phyloP scores from a whole-genome alignment of 2,329 filamentous ascomycete species.

The Pseudogymnoascus sp. region DNA sequence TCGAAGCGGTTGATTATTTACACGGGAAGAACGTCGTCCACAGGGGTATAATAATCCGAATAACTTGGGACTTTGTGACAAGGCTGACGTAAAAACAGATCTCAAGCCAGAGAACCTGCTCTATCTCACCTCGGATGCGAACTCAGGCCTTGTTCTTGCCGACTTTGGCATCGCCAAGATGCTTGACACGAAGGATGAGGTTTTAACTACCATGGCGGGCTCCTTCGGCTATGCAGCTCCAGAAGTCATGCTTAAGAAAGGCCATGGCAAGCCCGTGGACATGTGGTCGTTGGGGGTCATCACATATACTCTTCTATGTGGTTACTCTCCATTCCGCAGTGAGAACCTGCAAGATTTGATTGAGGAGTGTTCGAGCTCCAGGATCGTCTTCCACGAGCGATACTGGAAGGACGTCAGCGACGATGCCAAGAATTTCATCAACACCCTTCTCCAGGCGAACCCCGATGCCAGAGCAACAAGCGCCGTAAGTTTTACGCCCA shows the following conservation, averaged over 20 bases:
- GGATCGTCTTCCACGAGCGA: constrained; percentile 90
- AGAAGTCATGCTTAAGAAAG: constrained; percentile 96
- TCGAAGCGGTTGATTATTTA: constrained; percentile 89
- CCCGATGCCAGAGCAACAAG: constrained; percentile 72
- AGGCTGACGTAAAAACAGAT: constrained; percentile 47
- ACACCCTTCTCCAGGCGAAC: constrained; percentile 69
- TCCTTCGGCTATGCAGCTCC: constrained; percentile 97
- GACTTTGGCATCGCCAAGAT: constrained; percentile 99
- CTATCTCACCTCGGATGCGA: constrained; percentile 70
- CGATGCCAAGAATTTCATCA: constrained; percentile 93
- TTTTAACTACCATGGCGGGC: constrained; percentile 95
- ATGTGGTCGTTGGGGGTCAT: constrained; percentile 99
- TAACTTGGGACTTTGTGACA: not conserved
- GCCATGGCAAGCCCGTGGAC: constrained; percentile 95
- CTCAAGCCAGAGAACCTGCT: constrained; percentile 97
- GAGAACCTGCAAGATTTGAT: constrained; percentile 91
- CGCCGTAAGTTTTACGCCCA: constrained; percentile 46
- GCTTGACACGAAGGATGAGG: constrained; percentile 82
- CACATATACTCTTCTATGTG: constrained; percentile 94
- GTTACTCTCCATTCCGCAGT: constrained; percentile 95
- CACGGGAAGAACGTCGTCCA: constrained; percentile 95
- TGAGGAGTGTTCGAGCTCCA: constrained; percentile 79
- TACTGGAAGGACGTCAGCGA: constrained; percentile 98
- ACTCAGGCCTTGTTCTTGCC: constrained; percentile 85
- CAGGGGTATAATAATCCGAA: constrained; percentile 53